phyloP scores from a whole-genome alignment of 163 green algal species.

The Scenedesmus sp. region DNA sequence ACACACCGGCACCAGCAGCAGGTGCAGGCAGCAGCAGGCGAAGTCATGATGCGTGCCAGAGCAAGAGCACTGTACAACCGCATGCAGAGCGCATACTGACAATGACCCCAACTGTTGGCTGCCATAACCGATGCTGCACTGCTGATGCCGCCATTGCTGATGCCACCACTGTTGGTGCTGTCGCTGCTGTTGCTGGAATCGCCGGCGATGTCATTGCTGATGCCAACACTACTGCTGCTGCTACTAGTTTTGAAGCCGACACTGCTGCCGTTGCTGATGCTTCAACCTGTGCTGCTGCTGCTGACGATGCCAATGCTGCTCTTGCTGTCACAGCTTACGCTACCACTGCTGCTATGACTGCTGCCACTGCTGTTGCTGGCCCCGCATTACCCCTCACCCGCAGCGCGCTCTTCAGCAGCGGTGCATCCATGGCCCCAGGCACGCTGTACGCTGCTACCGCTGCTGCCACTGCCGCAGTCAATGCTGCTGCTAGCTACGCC shows the following conservation, averaged over 20 bases:
- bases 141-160: neutral
- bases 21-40: neutral
- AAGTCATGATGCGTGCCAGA: no score
- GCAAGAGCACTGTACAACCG: neutral
- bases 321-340: neutral
- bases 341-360: no score
- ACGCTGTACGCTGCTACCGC: neutral
- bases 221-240: no score
- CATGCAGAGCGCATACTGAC: neutral
- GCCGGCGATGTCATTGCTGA: no score
- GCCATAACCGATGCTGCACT: neutral
- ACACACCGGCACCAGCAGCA: neutral
- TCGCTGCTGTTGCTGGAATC: neutral
- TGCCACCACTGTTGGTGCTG: neutral
- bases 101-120: neutral
- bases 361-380: neutral
- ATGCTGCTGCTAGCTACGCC: neutral
- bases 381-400: neutral
- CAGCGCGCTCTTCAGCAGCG: conserved; percentile 44
- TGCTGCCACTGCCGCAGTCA: neutral
- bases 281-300: no score
- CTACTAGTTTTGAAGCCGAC: neutral
- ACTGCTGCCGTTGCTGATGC: neutral
- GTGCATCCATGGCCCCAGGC: neutral
- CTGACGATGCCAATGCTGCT: neutral